Base-by-base conservation (phyloP, 2,329 filamentous ascomycete genomes). In the Xylariomycetidae sp. region DNA sequence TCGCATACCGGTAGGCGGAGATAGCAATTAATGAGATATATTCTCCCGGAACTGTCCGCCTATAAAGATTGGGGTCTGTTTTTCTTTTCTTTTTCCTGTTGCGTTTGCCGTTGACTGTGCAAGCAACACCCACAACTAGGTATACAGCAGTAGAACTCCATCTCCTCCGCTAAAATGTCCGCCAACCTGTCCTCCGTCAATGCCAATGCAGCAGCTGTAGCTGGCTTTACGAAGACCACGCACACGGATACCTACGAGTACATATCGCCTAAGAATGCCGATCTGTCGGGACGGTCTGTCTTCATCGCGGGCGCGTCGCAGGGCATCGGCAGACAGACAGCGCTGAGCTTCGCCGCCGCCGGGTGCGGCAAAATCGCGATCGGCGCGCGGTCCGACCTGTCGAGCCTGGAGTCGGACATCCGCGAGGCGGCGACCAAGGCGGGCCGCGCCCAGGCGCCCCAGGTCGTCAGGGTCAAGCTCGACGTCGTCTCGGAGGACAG, bases 301-400 rank as follows among this genome's bases (percentile, higher is more conserved):
- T 61, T 78, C 37, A 63, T 77, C 30, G 69, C 63, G 5, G 72
- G 72, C 6, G 70, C 66, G 2, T 69, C 66, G 4, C 66, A 62
- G 27, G 69, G 70, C 16, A 63, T 73, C 32, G 72, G 73, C 6
- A 59, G 55, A 3, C 57, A 63, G 17, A 74, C 62, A 4, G 71
- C 70, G 1, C 44, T 72, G 14, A 61, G 66, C 19, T 76, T 65
- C 47, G 74, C 72, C 19, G 57, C 53, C 39, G 72, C 72, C 3
- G 67, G 67, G 6, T 68, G 64, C 32, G 58, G 60, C 5, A 56
- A 52, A 33, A 71, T 80, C 40, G 65, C 64, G 25, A 54, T 80
- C 11, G 66, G 57, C 10, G 74, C 73, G 3, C 69, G 75, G 7
- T 70, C 67, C 4, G 46, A 57, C n/a, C 57, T 78, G 4, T 53